These are phyloP conservation scores for Poa pratensis DNA, from an alignment of 176 grass and related monocot species.

Conservation along the genomic window DNA sequence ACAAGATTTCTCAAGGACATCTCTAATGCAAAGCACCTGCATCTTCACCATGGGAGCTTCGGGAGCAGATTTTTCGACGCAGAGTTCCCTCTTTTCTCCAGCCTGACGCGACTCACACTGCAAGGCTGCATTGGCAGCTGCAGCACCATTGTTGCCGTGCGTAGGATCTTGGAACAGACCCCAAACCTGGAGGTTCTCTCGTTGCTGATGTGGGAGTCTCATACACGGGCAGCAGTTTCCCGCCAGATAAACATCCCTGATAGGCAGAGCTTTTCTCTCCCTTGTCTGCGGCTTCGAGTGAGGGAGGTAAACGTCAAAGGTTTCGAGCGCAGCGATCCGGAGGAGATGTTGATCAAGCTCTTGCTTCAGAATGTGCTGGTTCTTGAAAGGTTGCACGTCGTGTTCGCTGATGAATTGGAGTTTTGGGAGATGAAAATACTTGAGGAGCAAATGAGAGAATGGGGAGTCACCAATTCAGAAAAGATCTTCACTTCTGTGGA, in stretches of 20 bases:
- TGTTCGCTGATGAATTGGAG: neutral
- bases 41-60: neutral
- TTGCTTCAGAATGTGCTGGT: neutral
- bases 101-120: neutral
- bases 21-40: neutral
- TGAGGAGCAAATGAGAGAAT: neutral
- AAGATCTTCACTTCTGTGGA: neutral
- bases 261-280: neutral
- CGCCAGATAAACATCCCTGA: neutral
- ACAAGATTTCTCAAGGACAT: neutral
- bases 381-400: neutral
- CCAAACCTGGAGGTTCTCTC: constrained; percentile 10
- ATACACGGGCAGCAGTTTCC: neutral
- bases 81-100: neutral
- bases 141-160: neutral
- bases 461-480: constrained; percentile 11
- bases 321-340: neutral
- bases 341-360: constrained; percentile 4
- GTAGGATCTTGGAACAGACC: neutral
- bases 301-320: constrained; percentile 16
- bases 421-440: neutral
- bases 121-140: neutral
- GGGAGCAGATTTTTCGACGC: neutral
- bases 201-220: neutral
- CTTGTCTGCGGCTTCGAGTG: neutral